Base-by-base conservation (phyloP, 1,284 basidiomycete genomes). In the Malassezia furfur region DNA sequence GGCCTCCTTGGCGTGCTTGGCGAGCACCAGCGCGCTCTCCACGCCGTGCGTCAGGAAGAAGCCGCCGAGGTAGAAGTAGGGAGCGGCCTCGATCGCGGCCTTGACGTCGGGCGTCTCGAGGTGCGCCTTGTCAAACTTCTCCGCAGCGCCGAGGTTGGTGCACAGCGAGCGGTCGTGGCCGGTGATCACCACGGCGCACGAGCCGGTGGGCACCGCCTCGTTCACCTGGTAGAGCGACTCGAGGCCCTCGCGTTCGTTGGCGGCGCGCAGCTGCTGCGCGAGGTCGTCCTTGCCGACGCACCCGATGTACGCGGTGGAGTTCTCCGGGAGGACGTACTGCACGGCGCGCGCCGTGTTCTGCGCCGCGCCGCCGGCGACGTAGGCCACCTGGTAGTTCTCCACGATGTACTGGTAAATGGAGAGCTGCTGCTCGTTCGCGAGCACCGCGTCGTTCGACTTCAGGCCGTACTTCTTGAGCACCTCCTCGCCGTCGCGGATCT, bases 301-400 rank as follows among this genome's bases (percentile, higher is more conserved):
- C 22, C 94, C 94, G 37, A 91, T 83, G 81, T 90, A 99, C 34
- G 91, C 93, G 49, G 96, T 93, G 15, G 90, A 91, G 56, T 83
- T 79, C n/a, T 83, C 41, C 3, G 63, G 65, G 15, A 68, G 46
- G 2, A 83, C 89, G 72, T 78, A 96, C 58, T 94, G 89, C 67
- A 91, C 93, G 65, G 85, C 91, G 57, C 94, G 87, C 55, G 93
- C 91, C 65, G 91, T 84, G 75, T 98, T 98, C 78, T 99, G 94
- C 22, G 90, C 84, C 37, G 91, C 93, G 72, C 94, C 94, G 57
- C 94, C 94, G 45, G 94, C 93, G 55, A 98, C 88, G 74, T 94
- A 98, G 54, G 84, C 85, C 54, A 91, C 83, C 56, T 86, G 74
- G 78, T 86, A 78, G 65, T 89, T 82, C 65, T 82, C 81, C 45